These are phyloP conservation scores for Eucalyptus curtisii DNA, from an alignment of 345 rosid genomes.

Conservation along the genomic window DNA sequence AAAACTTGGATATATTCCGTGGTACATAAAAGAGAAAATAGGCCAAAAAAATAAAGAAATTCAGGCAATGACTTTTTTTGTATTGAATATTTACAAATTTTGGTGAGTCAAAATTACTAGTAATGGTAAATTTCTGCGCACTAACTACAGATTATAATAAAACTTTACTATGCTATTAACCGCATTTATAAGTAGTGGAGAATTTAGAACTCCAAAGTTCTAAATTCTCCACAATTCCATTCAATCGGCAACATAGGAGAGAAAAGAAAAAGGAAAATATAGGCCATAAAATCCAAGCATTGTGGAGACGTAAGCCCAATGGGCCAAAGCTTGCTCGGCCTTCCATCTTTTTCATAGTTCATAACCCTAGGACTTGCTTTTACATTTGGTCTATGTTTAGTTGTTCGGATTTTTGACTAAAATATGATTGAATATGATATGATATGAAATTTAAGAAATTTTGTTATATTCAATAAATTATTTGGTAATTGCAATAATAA, in stretches of 20 bases:
- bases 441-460: too few species aligned
- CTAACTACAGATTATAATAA: not conserved
- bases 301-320: not conserved
- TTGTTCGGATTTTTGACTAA: fast-evolving
- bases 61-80: not conserved
- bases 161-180: not conserved
- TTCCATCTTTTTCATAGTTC: not conserved
- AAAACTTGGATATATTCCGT: not conserved
- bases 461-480: fast-evolving
- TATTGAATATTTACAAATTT: not conserved
- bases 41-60: not conserved
- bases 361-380: not conserved
- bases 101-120: not conserved
- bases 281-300: not conserved
- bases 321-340: not conserved
- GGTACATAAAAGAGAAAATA: not conserved
- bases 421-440: too few species aligned
- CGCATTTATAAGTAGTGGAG: not conserved
- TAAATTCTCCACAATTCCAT: not conserved
- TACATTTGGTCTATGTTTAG: fast-evolving
- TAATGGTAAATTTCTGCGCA: not conserved
- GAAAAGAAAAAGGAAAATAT: not conserved
- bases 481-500: too few species aligned
- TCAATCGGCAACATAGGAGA: not conserved
- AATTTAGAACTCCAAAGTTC: not conserved